Base-by-base conservation (phyloP, 768 basidiomycete species). In the Lactifluus piperatus region DNA sequence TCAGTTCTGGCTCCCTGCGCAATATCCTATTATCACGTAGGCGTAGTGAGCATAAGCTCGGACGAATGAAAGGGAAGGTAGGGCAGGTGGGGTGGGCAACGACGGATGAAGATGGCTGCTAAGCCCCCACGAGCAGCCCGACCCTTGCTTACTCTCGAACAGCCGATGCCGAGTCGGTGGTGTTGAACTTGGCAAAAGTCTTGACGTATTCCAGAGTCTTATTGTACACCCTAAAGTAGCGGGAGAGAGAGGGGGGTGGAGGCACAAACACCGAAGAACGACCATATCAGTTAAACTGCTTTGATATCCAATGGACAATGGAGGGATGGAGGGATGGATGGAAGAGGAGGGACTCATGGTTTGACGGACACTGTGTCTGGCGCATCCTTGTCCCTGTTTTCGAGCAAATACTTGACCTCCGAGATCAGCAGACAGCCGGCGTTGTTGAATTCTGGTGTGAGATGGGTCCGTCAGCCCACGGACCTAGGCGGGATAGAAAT, bases 171-270 rank as follows among this genome's bases (percentile, higher is more conserved):
- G 85, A 86, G 68, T 88, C 91, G 22, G 85, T 87, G 45, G 86
- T 90, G 66, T 84, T 88, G 74, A 94, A 94, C 73, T 93, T 90
- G 13, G 91, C 81, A 69, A 95, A 94, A 8, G 85, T 89, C 71
- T 88, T 88, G 63, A 94, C 92, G 68, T 94, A 94, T 66, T 93
- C 91, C 43, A 90, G 75, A 0, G 93, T 93, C 71, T 94, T 94
- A 72, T 92, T 93, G 72, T 91, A 95, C 13, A 95, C 91, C 29
- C 91, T 94, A 14, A 5, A 34, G 34, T 10, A 13, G 13, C 10
- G 9, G 34, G 56, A 45, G 26, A 14, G n/a, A 18, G 14, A 26
- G 18, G 14, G 7, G n/a, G 4, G 6, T 5, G 29, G 11, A 24
- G 7, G n/a, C n/a, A 1, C 5, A 20, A 24, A 14, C 2, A 13